These are phyloP conservation scores for Parathielavia hyrcaniae DNA, from an alignment of 495 filamentous ascomycete species.

Conservation along the genomic window DNA sequence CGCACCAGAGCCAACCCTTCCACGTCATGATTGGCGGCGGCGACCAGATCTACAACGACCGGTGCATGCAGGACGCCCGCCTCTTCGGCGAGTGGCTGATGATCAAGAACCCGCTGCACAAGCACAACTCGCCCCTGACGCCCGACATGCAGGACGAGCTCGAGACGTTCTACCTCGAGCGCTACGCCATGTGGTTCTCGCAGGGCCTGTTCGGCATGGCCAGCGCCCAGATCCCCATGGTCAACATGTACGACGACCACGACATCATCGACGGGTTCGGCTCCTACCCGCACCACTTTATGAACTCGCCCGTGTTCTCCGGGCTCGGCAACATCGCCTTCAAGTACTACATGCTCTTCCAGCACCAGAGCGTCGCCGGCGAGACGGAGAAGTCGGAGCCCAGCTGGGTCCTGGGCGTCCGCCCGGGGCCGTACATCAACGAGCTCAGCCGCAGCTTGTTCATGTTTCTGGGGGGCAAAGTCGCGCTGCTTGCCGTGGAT, in stretches of 20 bases:
- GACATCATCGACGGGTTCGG: slow-evolving; percentile 97
- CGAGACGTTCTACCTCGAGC: slow-evolving; percentile 76
- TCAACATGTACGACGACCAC: slow-evolving; percentile 97
- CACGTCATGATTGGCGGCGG: slow-evolving; percentile 98
- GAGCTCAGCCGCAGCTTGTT: slow-evolving; percentile 80
- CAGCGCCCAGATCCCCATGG: slow-evolving; percentile 92
- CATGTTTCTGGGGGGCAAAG: slow-evolving; percentile 68
- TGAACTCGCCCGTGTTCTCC: slow-evolving; percentile 82
- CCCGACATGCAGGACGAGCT: slow-evolving; percentile 75
- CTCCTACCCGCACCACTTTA: slow-evolving; percentile 86
- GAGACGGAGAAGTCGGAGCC: slow-evolving; percentile 79
- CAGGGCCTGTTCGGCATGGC: slow-evolving; percentile 90
- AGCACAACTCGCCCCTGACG: slow-evolving; percentile 67
- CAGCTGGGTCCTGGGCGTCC: slow-evolving; percentile 77
- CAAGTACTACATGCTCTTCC: slow-evolving; percentile 98
- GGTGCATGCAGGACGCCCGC: slow-evolving; percentile 61
- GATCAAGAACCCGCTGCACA: slow-evolving; percentile 72
- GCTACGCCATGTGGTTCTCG: slow-evolving; percentile 88
- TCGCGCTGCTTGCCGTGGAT: slow-evolving; percentile 82
- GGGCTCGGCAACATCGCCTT: slow-evolving; percentile 86
- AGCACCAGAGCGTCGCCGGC: slow-evolving; percentile 79
- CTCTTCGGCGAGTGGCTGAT: slow-evolving; percentile 76
- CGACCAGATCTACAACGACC: slow-evolving; percentile 95
- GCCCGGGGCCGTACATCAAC: slow-evolving; percentile 83
- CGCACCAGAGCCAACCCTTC: slow-evolving; percentile 86